Percentiles rank a stretch among this genome's conserved stretches.
Conservation (phyloP, 176 grass and related monocot genomes). For the Paspalum notatum region DNA sequence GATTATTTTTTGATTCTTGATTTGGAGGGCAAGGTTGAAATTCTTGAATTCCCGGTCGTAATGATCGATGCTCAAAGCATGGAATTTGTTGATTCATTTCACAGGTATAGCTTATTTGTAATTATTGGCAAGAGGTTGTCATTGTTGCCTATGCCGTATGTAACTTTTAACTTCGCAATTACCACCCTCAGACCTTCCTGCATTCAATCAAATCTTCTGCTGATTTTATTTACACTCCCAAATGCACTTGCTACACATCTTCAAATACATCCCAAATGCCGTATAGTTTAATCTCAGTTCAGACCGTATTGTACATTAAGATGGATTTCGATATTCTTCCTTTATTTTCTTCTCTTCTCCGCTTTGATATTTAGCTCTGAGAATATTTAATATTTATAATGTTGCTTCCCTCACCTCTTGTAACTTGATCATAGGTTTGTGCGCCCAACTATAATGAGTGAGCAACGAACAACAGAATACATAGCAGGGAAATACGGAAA, state of each 20-base stretch:
- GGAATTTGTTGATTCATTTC: conserved; percentile 85
- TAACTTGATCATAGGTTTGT: conserved; percentile 69
- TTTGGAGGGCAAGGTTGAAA: conserved; percentile 94
- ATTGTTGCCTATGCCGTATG: neutral
- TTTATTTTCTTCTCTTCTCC: conserved; percentile 14
- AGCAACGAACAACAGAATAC: conserved; percentile 76
- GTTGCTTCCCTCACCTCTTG: neutral
- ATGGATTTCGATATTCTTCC: conserved; percentile 3
- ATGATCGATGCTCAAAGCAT: conserved; percentile 81
- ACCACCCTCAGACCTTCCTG: conserved; percentile 4
- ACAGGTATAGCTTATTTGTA: conserved; percentile 66
- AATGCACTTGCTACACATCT: neutral
- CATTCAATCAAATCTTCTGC: neutral
- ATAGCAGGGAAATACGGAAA: conserved; percentile 98
- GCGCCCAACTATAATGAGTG: conserved; percentile 66
- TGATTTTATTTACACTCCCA: conserved; percentile 8
- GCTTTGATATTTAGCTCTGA: neutral
- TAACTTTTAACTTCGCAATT: conserved; percentile 17
- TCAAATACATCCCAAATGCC: conserved; percentile 1
- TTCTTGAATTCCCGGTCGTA: conserved; percentile 89
- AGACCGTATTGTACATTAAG: conserved; percentile 1
- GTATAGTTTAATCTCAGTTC: conserved; percentile 20
- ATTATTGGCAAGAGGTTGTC: conserved; percentile 10
- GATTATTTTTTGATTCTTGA: conserved; percentile 93
- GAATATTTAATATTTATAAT: neutral